These are phyloP conservation scores for Sugiyamaella pinicola DNA, from an alignment of 1,139 yeast species.

Conservation along the genomic window DNA sequence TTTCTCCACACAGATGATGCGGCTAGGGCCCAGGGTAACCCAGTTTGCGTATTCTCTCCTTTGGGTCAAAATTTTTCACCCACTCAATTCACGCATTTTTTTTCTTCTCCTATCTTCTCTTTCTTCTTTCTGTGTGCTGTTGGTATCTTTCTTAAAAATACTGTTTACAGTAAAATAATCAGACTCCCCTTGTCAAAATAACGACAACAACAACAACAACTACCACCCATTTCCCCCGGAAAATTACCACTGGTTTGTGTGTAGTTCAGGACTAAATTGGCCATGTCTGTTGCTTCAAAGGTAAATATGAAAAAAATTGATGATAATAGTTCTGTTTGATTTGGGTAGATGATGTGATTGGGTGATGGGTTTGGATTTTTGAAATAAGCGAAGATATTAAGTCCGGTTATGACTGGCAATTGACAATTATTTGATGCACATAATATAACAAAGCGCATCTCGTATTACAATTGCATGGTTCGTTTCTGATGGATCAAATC, in stretches of 20 bases:
- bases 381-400: no score
- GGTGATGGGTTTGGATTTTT: no score
- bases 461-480: no score
- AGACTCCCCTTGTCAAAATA: constrained; percentile 3
- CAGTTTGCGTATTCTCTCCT: constrained; percentile 10
- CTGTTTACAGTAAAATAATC: constrained; percentile 15
- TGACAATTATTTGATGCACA: no score
- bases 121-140: constrained; percentile 13
- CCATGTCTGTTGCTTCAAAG: constrained; percentile 39
- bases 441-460: no score
- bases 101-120: constrained; percentile 14
- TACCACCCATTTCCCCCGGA: constrained; percentile 2
- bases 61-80: constrained; percentile 24
- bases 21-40: constrained; percentile 8
- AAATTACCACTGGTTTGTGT: constrained; percentile 10
- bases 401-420: no score
- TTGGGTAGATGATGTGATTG: background rate
- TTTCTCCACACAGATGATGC: background rate
- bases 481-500: no score
- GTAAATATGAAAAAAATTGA: constrained; percentile 26
- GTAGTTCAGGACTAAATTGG: constrained; percentile 20
- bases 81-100: constrained; percentile 24
- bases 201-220: constrained; percentile 16
- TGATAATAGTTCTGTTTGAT: background rate
- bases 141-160: constrained; percentile 15